These are phyloP conservation scores for Purshia tridentata DNA, from an alignment of 306 rosid genomes.

Conservation along the genomic window DNA sequence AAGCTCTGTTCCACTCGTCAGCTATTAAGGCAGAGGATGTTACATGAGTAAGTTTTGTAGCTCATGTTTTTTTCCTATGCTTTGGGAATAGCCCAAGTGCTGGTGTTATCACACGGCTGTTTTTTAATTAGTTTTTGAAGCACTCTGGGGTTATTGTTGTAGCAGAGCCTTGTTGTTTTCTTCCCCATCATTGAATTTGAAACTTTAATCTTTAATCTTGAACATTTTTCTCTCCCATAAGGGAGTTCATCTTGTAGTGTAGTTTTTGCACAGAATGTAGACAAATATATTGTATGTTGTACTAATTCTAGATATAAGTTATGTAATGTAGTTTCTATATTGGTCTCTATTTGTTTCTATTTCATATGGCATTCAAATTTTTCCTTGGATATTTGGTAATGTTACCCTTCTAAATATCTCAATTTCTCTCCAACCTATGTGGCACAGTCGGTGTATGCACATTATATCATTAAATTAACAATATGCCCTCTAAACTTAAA, in stretches of 20 bases:
- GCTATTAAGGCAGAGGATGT: slow-evolving; percentile 46
- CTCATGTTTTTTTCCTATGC: slow-evolving; percentile 56
- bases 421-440: too few relatives aligned
- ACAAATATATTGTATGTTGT: not conserved
- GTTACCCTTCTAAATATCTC: too few relatives aligned
- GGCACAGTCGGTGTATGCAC: too few relatives aligned
- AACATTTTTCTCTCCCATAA: slow-evolving; percentile 35
- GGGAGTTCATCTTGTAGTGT: slow-evolving; percentile 36
- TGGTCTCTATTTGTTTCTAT: too few relatives aligned
- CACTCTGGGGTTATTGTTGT: slow-evolving; percentile 47
- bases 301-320: too few relatives aligned
- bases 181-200: slow-evolving; percentile 37
- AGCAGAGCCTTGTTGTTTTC: slow-evolving; percentile 37
- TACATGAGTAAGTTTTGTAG: slow-evolving; percentile 35
- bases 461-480: too few relatives aligned
- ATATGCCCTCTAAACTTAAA: too few relatives aligned
- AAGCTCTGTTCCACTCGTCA: slow-evolving; percentile 40
- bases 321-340: too few relatives aligned
- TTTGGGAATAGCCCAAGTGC: not conserved
- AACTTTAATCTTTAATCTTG: slow-evolving; percentile 10
- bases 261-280: not conserved
- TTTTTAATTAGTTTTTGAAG: slow-evolving; percentile 47
- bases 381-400: too few relatives aligned
- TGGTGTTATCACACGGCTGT: not conserved
- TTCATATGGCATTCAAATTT: too few relatives aligned